A percentile compares a stretch with the other conserved stretches of the same genome.
phyloP scores from a whole-genome alignment of 176 grass and related monocot genomes.

The Oryza coarctata region DNA sequence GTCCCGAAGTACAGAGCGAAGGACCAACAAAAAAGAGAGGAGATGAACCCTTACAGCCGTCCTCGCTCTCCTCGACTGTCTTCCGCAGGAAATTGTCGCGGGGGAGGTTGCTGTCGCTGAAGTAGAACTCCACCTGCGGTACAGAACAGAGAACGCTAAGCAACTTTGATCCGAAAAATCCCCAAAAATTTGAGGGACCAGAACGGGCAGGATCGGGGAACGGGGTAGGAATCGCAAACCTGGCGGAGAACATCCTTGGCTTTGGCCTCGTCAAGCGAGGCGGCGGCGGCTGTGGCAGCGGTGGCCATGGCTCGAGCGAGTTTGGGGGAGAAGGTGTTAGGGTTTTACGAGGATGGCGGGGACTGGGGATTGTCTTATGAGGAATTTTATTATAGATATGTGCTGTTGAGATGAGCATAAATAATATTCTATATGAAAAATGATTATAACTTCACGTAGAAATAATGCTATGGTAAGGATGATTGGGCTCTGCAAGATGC shows the following conservation, averaged over 20 bases:
- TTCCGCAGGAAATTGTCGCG: slow-evolving; percentile 66
- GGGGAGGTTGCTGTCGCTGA: slow-evolving; percentile 91
- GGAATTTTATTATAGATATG: too few species aligned
- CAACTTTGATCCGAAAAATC: neutral
- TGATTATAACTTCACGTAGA: too few species aligned
- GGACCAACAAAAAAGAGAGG: slow-evolving; percentile 5
- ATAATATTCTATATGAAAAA: too few species aligned
- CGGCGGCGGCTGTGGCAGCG: slow-evolving; percentile 23
- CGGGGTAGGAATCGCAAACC: slow-evolving; percentile 23
- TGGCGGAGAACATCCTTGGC: slow-evolving; percentile 63
- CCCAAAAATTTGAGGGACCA: neutral
- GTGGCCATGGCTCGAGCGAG: slow-evolving; percentile 42
- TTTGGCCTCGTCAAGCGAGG: slow-evolving; percentile 59
- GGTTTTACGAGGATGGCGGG: slow-evolving; percentile 45
- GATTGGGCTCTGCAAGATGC: too few species aligned
- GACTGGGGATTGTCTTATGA: neutral
- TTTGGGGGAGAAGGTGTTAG: slow-evolving; percentile 37
- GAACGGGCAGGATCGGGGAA: neutral
- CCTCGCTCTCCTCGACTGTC: slow-evolving; percentile 64
- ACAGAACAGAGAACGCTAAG: neutral
- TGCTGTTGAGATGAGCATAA: too few species aligned
- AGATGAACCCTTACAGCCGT: slow-evolving; percentile 63
- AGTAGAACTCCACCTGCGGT: slow-evolving; percentile 88
- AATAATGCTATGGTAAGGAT: too few species aligned
- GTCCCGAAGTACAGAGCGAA: neutral